Percentiles rank a stretch among this genome's conserved stretches.
These are phyloP conservation scores for Chaetomium tenue DNA, from an alignment of 495 filamentous ascomycete species.

Conservation along the genomic window DNA sequence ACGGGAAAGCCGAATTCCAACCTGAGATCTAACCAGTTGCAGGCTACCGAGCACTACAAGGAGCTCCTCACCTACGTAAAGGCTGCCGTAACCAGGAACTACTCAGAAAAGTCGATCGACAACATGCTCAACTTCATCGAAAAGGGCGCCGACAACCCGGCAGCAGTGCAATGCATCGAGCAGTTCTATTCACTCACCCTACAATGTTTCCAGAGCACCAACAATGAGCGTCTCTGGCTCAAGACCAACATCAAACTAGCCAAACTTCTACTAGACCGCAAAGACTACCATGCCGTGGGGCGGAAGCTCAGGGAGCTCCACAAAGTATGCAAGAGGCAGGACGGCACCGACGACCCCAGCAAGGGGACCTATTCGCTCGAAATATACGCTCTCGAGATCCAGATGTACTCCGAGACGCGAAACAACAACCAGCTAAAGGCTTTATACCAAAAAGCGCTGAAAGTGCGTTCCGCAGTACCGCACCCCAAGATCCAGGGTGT, in stretches of 20 bases:
- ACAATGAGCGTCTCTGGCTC: constrained; percentile 95
- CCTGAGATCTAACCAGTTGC: constrained; percentile 15
- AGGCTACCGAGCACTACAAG: constrained; percentile 94
- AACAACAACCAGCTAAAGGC: constrained; percentile 97
- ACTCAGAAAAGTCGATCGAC: constrained; percentile 98
- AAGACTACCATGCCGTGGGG: constrained; percentile 76
- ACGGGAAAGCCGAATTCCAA: not conserved
- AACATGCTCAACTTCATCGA: constrained; percentile 99
- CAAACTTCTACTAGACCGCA: constrained; percentile 82
- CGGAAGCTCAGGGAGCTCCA: constrained; percentile 88
- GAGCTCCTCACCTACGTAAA: constrained; percentile 97
- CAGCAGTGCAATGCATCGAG: constrained; percentile 81
- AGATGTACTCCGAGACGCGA: constrained; percentile 94
- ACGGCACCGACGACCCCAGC: constrained; percentile 88
- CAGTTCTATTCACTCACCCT: constrained; percentile 93
- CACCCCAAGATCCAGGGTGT: constrained; percentile 99
- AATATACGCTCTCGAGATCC: constrained; percentile 95
- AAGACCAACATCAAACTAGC: constrained; percentile 98
- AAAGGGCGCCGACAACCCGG: constrained; percentile 79
- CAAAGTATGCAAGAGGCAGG: constrained; percentile 80
- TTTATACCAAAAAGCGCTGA: constrained; percentile 84
- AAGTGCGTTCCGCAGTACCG: constrained; percentile 89
- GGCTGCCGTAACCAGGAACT: constrained; percentile 94
- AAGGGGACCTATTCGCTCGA: constrained; percentile 96
- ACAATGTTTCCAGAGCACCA: constrained; percentile 91